Percentiles rank a stretch among this genome's conserved stretches.
Evolutionary conservation across 441 rosid species (phyloP).

Genomic region (Adansonia grandidieri): DNA sequence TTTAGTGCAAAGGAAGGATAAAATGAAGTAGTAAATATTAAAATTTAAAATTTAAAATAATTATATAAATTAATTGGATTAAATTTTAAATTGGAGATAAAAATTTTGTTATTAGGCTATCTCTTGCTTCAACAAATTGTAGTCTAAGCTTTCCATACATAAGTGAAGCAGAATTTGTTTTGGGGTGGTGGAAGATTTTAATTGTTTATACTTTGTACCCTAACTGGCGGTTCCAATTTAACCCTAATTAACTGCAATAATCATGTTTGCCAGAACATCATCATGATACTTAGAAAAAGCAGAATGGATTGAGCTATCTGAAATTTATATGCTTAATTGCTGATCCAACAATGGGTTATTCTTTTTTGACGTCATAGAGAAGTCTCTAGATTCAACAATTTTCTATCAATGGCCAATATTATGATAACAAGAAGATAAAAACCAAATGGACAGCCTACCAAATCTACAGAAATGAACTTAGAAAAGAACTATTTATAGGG

Average conservation of each 20-base stretch:
- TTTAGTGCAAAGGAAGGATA: too few species aligned
- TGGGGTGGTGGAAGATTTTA: too few species aligned
- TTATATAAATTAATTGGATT: too few species aligned
- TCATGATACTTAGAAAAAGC: too few species aligned
- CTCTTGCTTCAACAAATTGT: too few species aligned
- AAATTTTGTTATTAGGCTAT: too few species aligned
- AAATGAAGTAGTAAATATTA: too few species aligned
- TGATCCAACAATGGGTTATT: not conserved
- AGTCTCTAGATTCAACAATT: not conserved
- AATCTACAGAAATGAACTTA: not conserved
- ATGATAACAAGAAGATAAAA: not conserved
- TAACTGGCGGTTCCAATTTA: too few species aligned
- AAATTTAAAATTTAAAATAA: too few species aligned
- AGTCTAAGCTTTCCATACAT: too few species aligned
- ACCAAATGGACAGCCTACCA: constrained; percentile 13
- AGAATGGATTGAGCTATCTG: not conserved
- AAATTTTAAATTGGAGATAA: too few species aligned
- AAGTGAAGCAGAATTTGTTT: not conserved
- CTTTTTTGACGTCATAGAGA: not conserved
- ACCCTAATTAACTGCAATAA: not conserved
- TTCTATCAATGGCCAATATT: not conserved
- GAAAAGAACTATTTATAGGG: not conserved
- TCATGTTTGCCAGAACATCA: not conserved
- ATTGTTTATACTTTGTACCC: too few species aligned
- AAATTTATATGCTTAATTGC: not conserved